These are phyloP conservation scores for Rhodotorula toruloides DNA, from an alignment of 768 basidiomycete genomes.

Conservation along the genomic window DNA sequence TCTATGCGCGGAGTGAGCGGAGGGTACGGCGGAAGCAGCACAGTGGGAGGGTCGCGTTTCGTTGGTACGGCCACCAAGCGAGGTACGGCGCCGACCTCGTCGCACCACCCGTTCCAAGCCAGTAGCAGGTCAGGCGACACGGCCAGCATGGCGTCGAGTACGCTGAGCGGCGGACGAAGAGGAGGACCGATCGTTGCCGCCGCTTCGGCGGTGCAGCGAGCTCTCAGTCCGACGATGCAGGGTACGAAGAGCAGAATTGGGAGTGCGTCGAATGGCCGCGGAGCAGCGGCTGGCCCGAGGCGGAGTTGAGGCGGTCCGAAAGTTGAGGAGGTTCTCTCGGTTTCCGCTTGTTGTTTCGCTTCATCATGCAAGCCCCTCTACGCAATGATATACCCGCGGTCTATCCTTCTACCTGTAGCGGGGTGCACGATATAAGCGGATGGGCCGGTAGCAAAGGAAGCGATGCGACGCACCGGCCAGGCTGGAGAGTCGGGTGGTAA, in stretches of 20 bases:
- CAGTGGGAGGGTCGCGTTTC: neutral
- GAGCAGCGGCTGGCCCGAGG: neutral
- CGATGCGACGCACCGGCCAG: neutral
- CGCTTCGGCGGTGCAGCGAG: neutral
- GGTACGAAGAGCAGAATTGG: neutral
- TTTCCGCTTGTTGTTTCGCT: too few species aligned
- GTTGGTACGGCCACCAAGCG: neutral
- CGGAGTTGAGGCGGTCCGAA: neutral
- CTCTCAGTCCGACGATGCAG: slow-evolving; percentile 3
- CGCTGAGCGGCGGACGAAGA: neutral
- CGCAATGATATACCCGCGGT: too few species aligned
- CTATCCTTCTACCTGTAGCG: too few species aligned
- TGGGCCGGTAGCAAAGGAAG: too few species aligned
- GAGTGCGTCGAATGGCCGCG: neutral
- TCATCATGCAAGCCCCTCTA: too few species aligned
- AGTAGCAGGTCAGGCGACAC: neutral
- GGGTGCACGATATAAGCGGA: too few species aligned
- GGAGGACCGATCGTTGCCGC: neutral
- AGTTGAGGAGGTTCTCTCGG: too few species aligned
- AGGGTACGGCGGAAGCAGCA: too few species aligned
- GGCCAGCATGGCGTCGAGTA: slow-evolving; percentile 7
- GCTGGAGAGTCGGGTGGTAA: neutral
- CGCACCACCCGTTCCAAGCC: neutral
- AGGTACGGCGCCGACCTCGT: neutral
- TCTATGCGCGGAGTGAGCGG: too few species aligned